These are phyloP conservation scores for Cardiospermum halicacabum DNA, from an alignment of 345 rosid species.

Conservation along the genomic window DNA sequence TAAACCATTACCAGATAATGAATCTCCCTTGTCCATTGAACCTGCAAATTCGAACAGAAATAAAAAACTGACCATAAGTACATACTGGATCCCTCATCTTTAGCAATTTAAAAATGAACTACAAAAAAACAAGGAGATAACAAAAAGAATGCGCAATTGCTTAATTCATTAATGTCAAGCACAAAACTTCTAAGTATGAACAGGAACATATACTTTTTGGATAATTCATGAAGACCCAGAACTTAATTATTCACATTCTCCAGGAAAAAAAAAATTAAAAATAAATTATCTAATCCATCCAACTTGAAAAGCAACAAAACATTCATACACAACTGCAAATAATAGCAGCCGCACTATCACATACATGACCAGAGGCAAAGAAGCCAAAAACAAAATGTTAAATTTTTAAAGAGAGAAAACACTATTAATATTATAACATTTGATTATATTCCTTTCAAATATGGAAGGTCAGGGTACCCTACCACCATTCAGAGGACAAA, in stretches of 20 bases:
- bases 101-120: not conserved
- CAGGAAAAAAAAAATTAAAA: not conserved
- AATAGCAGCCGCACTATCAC: not conserved
- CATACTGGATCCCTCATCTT: too few relatives aligned
- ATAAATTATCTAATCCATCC: not conserved
- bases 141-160: not conserved
- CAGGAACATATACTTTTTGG: not conserved
- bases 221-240: not conserved
- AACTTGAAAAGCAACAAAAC: not conserved
- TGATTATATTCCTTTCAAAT: not conserved
- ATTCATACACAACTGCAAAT: not conserved
- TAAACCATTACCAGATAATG: slow-evolving; percentile 22
- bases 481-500: not conserved
- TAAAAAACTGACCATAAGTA: not conserved
- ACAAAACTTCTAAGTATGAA: not conserved
- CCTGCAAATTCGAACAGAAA: slow-evolving; percentile 26
- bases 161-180: not conserved
- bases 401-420: not conserved
- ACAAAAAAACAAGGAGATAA: not conserved
- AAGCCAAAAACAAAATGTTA: not conserved
- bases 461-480: not conserved
- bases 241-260: not conserved
- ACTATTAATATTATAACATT: too few relatives aligned
- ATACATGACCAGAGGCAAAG: not conserved
- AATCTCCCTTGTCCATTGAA: slow-evolving; percentile 21